phyloP scores from a whole-genome alignment of 805 yeast genomes.

The Saccharomyces paradoxus region DNA sequence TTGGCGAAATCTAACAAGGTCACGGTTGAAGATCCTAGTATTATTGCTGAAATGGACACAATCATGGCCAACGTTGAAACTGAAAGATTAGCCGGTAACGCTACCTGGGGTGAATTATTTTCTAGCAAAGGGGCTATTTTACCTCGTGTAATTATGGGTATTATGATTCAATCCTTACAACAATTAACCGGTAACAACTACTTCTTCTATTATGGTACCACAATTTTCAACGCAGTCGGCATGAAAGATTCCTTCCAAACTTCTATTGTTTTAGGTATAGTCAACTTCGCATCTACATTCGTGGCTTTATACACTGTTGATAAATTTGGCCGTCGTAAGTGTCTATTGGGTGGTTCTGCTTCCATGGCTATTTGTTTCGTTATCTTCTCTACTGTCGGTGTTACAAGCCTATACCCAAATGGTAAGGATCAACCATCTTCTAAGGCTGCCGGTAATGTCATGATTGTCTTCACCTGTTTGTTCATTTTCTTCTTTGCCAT shows the following conservation, averaged over 20 bases:
- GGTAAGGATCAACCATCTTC: conserved; percentile 39
- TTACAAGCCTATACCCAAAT: conserved; percentile 35
- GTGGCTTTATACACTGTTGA: conserved; percentile 45
- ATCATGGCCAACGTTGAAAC: conserved; percentile 54
- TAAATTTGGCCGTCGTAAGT: conserved; percentile 44
- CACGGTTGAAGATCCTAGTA: conserved; percentile 44
- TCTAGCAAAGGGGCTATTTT: conserved; percentile 59
- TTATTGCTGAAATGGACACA: conserved; percentile 47
- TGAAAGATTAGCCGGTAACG: conserved; percentile 55
- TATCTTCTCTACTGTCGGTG: conserved; percentile 56
- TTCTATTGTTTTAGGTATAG: conserved; percentile 50
- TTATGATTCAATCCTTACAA: conserved; percentile 52
- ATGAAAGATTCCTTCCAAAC: conserved; percentile 51
- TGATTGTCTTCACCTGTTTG: conserved; percentile 65
- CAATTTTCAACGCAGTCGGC: conserved; percentile 56
- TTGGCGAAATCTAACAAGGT: conserved; percentile 54
- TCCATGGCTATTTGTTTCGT: conserved; percentile 41
- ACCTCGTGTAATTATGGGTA: conserved; percentile 42
- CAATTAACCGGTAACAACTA: conserved; percentile 63
- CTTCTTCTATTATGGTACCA: conserved; percentile 61
- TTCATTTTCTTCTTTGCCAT: conserved; percentile 67
- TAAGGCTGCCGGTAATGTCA: conserved; percentile 54
- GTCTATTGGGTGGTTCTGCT: conserved; percentile 41
- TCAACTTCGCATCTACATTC: conserved; percentile 53
- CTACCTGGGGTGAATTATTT: conserved; percentile 57